These are phyloP conservation scores for Coemansia sp. DNA, from an alignment of 192 early-diverging fungal genomes.

Conservation along the genomic window DNA sequence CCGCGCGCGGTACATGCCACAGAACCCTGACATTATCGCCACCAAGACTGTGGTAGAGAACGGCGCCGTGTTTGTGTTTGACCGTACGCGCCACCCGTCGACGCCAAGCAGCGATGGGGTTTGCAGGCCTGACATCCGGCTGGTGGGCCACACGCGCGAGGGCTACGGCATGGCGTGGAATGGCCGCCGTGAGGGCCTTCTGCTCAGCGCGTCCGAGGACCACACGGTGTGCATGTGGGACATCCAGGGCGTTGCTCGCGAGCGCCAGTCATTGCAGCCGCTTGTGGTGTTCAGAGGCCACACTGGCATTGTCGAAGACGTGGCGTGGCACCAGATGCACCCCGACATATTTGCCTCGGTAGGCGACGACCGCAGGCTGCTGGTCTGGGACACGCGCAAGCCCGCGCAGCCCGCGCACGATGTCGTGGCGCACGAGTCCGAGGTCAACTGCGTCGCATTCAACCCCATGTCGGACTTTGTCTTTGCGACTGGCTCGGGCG, in stretches of 20 bases:
- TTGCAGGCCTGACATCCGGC: constrained; percentile 85
- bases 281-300: constrained; percentile 82
- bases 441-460: constrained; percentile 96
- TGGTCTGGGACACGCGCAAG: constrained; percentile 96
- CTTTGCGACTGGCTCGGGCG: constrained; percentile 92
- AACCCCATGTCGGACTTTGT: constrained; percentile 90
- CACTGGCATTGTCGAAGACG: constrained; percentile 94
- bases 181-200: constrained; percentile 71
- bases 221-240: constrained; percentile 94
- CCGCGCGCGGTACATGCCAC: constrained; percentile 96
- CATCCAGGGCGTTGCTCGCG: constrained; percentile 77
- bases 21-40: constrained; percentile 95
- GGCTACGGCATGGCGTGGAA: constrained; percentile 98
- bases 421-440: constrained; percentile 84
- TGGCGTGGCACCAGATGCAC: constrained; percentile 88
- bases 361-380: constrained; percentile 91
- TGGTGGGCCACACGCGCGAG: constrained; percentile 90
- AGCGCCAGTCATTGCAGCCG: constrained; percentile 77
- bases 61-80: constrained; percentile 97
- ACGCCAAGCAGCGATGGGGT: constrained; percentile 74
- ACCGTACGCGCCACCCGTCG: constrained; percentile 86
- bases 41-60: constrained; percentile 79
- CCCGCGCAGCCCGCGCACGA: constrained; percentile 68
- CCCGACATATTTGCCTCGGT: constrained; percentile 94
- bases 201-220: constrained; percentile 93